Evolutionary conservation across 192 early-diverging fungal species (phyloP), one percentile per base, ranked within the genome.

Genomic region (Entrophospora sp.): DNA sequence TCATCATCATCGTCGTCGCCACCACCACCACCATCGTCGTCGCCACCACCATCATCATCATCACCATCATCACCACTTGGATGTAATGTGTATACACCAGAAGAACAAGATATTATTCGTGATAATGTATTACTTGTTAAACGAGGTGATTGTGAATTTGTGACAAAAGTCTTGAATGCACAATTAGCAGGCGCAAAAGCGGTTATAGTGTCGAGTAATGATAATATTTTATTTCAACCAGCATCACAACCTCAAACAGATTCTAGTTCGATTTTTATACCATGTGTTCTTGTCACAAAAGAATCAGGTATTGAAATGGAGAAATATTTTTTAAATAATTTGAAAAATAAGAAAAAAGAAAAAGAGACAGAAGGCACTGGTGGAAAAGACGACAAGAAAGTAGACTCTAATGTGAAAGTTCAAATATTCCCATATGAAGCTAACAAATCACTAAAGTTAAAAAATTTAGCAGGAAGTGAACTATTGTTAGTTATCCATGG

Each of bases 121-220:
- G 70, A 59, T 27, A 74, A 72, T n/a, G 68, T 78, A 27, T 13
- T 80, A 27, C 49, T 80, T 0, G 69, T 82, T 0, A 69, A 71
- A 20, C 59, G 81, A 6, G 77, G 81, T 0, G 40, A 49, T 16
- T 82, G 81, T 63, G 36, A 67, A 2, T 82, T 82, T 45, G 61
- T 71, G 9, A 56, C 75, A 12, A 80, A 82, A 44, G 74, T 68
- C 0, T 61, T 64, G n/a, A 61, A 69, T 38, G 78, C 78, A 1
- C 78, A 82, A 34, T 42, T 51, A 6, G 78, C 81, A 0, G 77
- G 75, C 1, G 81, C 78, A 5, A 57, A 61, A 13, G 69, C 67
- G 0, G 64, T 82, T 3, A 43, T 82, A 0, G 70, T 82, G 51
- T 68, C 75, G 34, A 67, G 59, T 28, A 64, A 77, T 24, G 72